These are phyloP conservation scores for Coemansia furcata DNA, from an alignment of 192 early-diverging fungal species.

Conservation along the genomic window DNA sequence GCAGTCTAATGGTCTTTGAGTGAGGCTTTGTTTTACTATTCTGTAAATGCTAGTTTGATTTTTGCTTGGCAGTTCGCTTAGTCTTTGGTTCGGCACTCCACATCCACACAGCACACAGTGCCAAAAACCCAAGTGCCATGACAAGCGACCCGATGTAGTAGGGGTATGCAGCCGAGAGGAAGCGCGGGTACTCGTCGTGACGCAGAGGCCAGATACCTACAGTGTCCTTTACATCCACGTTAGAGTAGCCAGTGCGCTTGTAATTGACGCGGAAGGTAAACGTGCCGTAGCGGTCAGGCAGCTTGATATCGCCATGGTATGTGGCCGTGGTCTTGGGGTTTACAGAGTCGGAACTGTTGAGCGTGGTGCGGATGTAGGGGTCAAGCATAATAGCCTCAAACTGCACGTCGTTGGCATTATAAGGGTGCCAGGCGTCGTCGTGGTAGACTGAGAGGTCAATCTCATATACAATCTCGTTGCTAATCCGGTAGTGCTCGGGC, in stretches of 20 bases:
- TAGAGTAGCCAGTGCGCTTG: conserved; percentile 79
- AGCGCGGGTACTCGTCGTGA: conserved; percentile 96
- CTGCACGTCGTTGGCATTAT: conserved; percentile 69
- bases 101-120: conserved; percentile 79
- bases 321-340: conserved; percentile 13
- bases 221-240: conserved; percentile 67
- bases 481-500: conserved; percentile 83
- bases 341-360: conserved; percentile 39
- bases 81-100: conserved; percentile 48
- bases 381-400: conserved; percentile 96
- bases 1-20: no score
- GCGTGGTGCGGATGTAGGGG: conserved; percentile 84
- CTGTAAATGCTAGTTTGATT: conserved; percentile 7
- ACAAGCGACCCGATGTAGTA: conserved; percentile 87
- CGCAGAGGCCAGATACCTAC: conserved; percentile 87
- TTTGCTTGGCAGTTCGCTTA: conserved; percentile 16
- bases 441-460: conserved; percentile 79
- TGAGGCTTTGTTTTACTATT: no score
- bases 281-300: conserved; percentile 96
- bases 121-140: conserved; percentile 82
- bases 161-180: conserved; percentile 87
- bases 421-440: conserved; percentile 81
- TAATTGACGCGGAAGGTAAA: conserved; percentile 97
- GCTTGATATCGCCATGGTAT: conserved; percentile 56
- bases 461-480: conserved; percentile 86